A percentile compares a stretch with the other conserved stretches of the same genome.
Evolutionary conservation across 805 yeast genomes (phyloP).

Genomic region (Pichia nakasei): DNA sequence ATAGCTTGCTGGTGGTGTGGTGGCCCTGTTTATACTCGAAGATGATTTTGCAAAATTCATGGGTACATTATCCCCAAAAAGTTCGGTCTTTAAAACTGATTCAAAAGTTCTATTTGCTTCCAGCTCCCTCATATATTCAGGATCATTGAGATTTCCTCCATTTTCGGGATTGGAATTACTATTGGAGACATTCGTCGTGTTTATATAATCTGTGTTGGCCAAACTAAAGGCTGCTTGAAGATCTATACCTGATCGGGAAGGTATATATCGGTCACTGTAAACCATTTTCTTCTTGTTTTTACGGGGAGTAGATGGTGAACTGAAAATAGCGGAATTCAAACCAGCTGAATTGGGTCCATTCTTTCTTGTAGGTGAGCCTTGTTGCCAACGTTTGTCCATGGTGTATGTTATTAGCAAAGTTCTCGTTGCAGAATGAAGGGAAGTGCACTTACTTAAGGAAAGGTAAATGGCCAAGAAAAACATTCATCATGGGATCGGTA

Average conservation of each 20-base stretch:
- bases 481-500: no score
- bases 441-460: no score
- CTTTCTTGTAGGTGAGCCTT: not conserved
- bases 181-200: not conserved
- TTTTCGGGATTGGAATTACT: not conserved
- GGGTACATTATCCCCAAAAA: slow-evolving; percentile 83
- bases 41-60: slow-evolving; percentile 13
- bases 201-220: slow-evolving; percentile 18
- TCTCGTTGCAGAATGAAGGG: not conserved
- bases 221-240: slow-evolving; percentile 76
- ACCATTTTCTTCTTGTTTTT: slow-evolving; percentile 36
- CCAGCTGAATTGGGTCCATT: not conserved
- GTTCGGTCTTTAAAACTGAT: slow-evolving; percentile 76
- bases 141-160: slow-evolving; percentile 32
- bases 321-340: slow-evolving; percentile 13
- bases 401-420: not conserved
- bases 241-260: slow-evolving; percentile 78
- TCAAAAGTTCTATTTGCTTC: slow-evolving; percentile 86
- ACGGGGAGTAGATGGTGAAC: slow-evolving; percentile 38
- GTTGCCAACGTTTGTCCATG: not conserved
- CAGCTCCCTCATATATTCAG: slow-evolving; percentile 60
- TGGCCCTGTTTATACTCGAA: slow-evolving; percentile 7
- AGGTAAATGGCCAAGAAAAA: no score
- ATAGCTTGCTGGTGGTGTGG: slow-evolving; percentile 16
- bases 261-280: slow-evolving; percentile 82